A percentile compares a stretch with the other conserved stretches of the same genome.
These are phyloP conservation scores for Canna indica DNA, from an alignment of 176 grass and related monocot genomes.

Conservation along the genomic window DNA sequence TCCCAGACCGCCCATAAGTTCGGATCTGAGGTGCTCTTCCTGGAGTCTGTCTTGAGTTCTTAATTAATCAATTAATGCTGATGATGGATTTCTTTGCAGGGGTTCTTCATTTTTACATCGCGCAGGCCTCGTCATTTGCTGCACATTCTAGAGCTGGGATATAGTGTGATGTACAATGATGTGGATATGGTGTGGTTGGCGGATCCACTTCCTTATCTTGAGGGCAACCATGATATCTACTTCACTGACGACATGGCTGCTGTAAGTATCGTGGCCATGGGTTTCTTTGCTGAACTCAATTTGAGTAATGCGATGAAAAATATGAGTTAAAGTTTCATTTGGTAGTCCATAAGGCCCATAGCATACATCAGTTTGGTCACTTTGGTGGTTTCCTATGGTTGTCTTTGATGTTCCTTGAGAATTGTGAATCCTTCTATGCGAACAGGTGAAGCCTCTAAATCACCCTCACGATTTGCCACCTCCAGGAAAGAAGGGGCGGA, in stretches of 20 bases:
- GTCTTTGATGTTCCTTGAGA: too few relatives aligned
- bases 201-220: slow-evolving; percentile 65
- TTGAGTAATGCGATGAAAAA: too few relatives aligned
- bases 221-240: slow-evolving; percentile 71
- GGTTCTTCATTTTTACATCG: slow-evolving; percentile 96
- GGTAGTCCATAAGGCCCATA: too few relatives aligned
- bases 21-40: slow-evolving; percentile 65
- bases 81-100: too few relatives aligned
- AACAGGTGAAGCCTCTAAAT: slow-evolving; percentile 70
- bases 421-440: background rate
- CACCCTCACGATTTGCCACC: slow-evolving; percentile 80
- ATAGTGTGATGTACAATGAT: slow-evolving; percentile 92
- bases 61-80: too few relatives aligned
- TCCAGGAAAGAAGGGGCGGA: slow-evolving; percentile 77
- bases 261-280: slow-evolving; percentile 37
- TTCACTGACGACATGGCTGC: slow-evolving; percentile 93
- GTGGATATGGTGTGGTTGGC: slow-evolving; percentile 96
- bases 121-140: slow-evolving; percentile 74
- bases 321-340: too few relatives aligned
- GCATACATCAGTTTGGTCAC: too few relatives aligned
- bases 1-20: slow-evolving; percentile 79
- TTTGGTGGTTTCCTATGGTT: too few relatives aligned
- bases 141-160: slow-evolving; percentile 82
- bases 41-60: too few relatives aligned
- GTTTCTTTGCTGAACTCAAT: too few relatives aligned